Evolutionary conservation across 1,139 yeast species (phyloP).

Genomic region (Meyerozyma carpophila): DNA sequence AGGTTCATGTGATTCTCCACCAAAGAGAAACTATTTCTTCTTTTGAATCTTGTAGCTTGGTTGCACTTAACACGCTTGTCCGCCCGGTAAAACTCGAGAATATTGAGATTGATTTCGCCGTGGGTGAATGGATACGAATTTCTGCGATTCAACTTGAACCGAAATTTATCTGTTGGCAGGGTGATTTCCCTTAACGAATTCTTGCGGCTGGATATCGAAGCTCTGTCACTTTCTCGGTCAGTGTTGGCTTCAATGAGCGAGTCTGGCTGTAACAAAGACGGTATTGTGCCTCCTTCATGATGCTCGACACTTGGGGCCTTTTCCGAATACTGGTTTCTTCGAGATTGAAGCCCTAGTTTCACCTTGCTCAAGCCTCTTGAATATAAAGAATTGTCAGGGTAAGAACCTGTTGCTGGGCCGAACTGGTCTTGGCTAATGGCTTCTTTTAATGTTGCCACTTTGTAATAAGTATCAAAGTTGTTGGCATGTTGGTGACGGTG

Average conservation of each 20-base stretch:
- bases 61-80: conserved; percentile 4
- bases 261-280: not conserved
- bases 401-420: conserved; percentile 2
- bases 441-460: conserved; percentile 34
- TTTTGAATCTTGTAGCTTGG: conserved; percentile 3
- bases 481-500: conserved; percentile 6
- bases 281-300: not conserved
- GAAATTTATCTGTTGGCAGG: conserved; percentile 12
- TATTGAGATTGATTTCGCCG: conserved; percentile 26
- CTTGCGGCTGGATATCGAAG: not conserved
- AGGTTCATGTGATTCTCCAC: conserved; percentile 31
- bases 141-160: conserved; percentile 32
- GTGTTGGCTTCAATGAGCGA: not conserved
- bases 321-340: conserved; percentile 7
- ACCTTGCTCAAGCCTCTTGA: conserved; percentile 33
- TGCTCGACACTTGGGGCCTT: not conserved
- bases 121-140: conserved; percentile 37
- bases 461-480: conserved; percentile 13
- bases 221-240: not conserved
- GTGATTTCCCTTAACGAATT: not conserved
- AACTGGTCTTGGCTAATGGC: conserved; percentile 23
- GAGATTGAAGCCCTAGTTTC: conserved; percentile 32
- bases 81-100: conserved; percentile 18
- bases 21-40: conserved; percentile 40
- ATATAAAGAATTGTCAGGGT: conserved; percentile 22